These are phyloP conservation scores for Halophytophthora batemanensis DNA, from an alignment of 352 stramenopile genomes.

Conservation along the genomic window DNA sequence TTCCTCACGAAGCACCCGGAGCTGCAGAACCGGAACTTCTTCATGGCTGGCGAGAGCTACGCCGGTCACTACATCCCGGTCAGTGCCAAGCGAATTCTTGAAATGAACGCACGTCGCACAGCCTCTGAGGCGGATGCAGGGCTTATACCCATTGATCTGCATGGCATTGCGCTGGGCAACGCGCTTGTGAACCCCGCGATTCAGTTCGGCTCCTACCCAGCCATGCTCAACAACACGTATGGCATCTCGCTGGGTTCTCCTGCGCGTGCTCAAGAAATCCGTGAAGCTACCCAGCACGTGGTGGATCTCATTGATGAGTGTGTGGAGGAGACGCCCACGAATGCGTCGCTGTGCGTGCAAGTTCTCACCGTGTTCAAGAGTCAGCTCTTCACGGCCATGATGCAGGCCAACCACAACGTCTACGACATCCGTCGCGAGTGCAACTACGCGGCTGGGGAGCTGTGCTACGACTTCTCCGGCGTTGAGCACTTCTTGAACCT, in stretches of 20 bases:
- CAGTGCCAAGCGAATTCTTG: constrained; percentile 47
- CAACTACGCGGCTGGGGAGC: background rate
- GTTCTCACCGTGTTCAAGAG: background rate
- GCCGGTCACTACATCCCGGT: constrained; percentile 50
- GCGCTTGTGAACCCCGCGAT: constrained; percentile 39
- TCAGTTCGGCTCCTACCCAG: constrained; percentile 20
- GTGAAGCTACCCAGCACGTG: constrained; percentile 1
- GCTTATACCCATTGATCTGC: constrained; percentile 33
- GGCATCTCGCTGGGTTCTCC: constrained; percentile 24
- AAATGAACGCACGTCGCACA: constrained; percentile 9
- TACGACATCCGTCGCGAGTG: constrained; percentile 34
- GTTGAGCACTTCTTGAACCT: constrained; percentile 87
- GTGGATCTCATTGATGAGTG: constrained; percentile 19
- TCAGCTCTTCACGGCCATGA: constrained; percentile 32
- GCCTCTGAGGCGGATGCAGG: constrained; percentile 13
- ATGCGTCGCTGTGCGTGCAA: constrained; percentile 27
- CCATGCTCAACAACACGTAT: constrained; percentile 44
- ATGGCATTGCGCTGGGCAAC: constrained; percentile 57
- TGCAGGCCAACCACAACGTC: constrained; percentile 18
- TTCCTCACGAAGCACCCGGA: constrained; percentile 50
- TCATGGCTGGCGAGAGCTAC: constrained; percentile 57
- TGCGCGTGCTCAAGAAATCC: constrained; percentile 10
- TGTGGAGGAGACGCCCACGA: constrained; percentile 2
- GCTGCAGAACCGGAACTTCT: constrained; percentile 42
- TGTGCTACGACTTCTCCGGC: constrained; percentile 95